phyloP scores from a whole-genome alignment of 2,329 filamentous ascomycete species.

The Colletotrichum higginsianum region DNA sequence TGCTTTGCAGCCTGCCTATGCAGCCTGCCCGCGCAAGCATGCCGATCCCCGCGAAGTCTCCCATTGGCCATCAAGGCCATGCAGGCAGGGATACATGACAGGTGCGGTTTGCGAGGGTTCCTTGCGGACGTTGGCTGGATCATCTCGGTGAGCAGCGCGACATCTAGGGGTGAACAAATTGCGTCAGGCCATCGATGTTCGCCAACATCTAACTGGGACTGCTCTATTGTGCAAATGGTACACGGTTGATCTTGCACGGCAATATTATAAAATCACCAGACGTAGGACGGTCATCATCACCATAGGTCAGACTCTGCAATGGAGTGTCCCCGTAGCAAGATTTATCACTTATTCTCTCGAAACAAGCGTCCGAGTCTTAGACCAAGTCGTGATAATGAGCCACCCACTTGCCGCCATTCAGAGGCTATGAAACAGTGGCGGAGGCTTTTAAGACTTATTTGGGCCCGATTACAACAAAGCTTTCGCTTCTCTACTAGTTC shows the following conservation, averaged over 20 bases:
- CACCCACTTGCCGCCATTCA: neutral
- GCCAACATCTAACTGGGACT: neutral
- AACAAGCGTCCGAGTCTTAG: too few species aligned
- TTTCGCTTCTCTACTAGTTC: too few species aligned
- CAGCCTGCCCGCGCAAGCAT: slow-evolving; percentile 18
- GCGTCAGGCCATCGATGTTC: slow-evolving; percentile 1
- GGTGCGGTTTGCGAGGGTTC: slow-evolving; percentile 9
- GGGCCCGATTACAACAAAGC: too few species aligned
- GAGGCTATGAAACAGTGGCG: too few species aligned
- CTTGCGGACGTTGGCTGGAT: slow-evolving; percentile 12
- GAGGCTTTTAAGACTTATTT: too few species aligned
- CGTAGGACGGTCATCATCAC: too few species aligned
- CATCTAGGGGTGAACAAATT: neutral
- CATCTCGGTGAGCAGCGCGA: slow-evolving; percentile 26
- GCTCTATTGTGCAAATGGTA: neutral
- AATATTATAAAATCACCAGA: too few species aligned
- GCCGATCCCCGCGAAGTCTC: slow-evolving; percentile 9
- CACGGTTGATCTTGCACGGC: neutral
- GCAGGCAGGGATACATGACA: slow-evolving; percentile 30
- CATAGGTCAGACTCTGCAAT: too few species aligned
- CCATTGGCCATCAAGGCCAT: slow-evolving; percentile 28
- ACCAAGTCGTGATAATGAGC: neutral
- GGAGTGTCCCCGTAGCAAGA: neutral
- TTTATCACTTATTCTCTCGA: neutral
- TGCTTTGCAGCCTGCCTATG: slow-evolving; percentile 12